These are phyloP conservation scores for Mycena albidolilacea DNA, from an alignment of 768 basidiomycete genomes.

Conservation along the genomic window DNA sequence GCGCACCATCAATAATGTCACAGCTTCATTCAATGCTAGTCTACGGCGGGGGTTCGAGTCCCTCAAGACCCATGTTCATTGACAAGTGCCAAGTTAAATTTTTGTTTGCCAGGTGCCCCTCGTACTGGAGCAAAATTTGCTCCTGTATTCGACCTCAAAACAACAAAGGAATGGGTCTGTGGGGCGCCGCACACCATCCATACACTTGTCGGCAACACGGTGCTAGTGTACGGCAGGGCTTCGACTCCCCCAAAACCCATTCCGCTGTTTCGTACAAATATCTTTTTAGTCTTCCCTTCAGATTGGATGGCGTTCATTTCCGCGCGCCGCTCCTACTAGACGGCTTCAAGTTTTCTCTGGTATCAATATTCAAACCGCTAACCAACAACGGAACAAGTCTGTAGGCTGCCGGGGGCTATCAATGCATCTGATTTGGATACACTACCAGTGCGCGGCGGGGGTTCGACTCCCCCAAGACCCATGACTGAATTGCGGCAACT, in stretches of 20 bases:
- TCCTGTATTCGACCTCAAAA: background rate
- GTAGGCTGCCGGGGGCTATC: background rate
- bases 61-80: background rate
- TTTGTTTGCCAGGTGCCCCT: too few relatives aligned
- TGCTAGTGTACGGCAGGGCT: background rate
- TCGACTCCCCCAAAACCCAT: background rate
- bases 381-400: background rate
- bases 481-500: background rate
- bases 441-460: background rate
- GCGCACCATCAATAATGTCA: too few relatives aligned
- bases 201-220: background rate
- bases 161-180: background rate
- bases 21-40: background rate
- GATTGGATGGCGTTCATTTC: too few relatives aligned
- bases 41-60: background rate
- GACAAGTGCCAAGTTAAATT: too few relatives aligned
- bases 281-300: too few relatives aligned
- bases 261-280: too few relatives aligned
- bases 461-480: background rate
- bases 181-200: background rate
- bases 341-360: too few relatives aligned
- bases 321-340: too few relatives aligned
- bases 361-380: too few relatives aligned
- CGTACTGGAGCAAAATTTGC: too few relatives aligned
- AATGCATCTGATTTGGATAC: background rate